Evolutionary conservation across 164 flowering plant species (phyloP).

Genomic region (Aristolochia fimbriata): DNA sequence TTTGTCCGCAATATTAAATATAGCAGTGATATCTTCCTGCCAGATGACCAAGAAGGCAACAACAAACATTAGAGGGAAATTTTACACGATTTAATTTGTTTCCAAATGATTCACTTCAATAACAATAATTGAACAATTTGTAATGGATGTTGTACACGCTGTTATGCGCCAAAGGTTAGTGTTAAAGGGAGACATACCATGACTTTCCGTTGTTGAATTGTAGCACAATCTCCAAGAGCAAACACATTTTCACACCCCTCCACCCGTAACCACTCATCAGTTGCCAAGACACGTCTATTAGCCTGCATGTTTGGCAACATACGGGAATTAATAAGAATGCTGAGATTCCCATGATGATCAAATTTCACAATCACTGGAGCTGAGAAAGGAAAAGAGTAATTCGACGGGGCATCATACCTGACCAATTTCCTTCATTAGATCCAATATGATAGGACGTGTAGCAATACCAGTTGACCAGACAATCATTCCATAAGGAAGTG

Average conservation of each 20-base stretch:
- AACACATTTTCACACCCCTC: conserved; percentile 56
- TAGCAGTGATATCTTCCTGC: conserved; percentile 76
- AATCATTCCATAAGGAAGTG: conserved; percentile 86
- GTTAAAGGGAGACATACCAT: conserved; percentile 48
- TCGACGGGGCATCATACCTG: conserved; percentile 35
- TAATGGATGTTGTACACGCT: not conserved
- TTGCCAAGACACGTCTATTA: conserved; percentile 74
- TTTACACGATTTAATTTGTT: too few relatives aligned
- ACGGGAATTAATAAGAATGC: not conserved
- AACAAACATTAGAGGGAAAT: too few relatives aligned
- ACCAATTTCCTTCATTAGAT: conserved; percentile 83
- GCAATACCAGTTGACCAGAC: conserved; percentile 99
- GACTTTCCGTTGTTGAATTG: conserved; percentile 85
- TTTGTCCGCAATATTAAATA: conserved; percentile 76
- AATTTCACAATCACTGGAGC: not conserved
- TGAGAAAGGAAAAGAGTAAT: too few relatives aligned
- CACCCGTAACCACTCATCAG: conserved; percentile 97
- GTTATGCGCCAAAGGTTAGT: too few relatives aligned
- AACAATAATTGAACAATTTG: not conserved
- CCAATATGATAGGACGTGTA: conserved; percentile 69
- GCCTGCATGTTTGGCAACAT: conserved; percentile 21
- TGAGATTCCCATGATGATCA: not conserved
- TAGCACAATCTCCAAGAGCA: conserved; percentile 94
- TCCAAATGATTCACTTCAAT: too few relatives aligned
- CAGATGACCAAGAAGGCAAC: too few relatives aligned